phyloP scores from a whole-genome alignment of 176 grass and related monocot genomes.

The Lolium multiflorum region DNA sequence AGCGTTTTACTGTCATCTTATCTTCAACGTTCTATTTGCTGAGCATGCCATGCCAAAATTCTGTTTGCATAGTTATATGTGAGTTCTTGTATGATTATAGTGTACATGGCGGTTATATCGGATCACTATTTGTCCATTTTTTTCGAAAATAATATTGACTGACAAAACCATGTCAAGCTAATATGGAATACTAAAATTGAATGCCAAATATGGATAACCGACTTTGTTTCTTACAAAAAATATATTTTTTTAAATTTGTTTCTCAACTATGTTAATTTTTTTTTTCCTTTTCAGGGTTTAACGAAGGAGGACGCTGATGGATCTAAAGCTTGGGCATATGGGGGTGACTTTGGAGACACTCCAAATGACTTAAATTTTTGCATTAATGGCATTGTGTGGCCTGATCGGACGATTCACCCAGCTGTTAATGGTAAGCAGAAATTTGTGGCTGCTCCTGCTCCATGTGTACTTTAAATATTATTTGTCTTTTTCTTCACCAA shows the following conservation, averaged over 20 bases:
- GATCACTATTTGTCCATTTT: background rate
- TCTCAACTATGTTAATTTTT: background rate
- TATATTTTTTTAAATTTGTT: slow-evolving; percentile 2
- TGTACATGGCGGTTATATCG: background rate
- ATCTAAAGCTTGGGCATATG: slow-evolving; percentile 90
- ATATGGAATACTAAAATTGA: slow-evolving; percentile 7
- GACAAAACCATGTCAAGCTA: background rate
- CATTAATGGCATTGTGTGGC: slow-evolving; percentile 94
- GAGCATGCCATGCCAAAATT: background rate
- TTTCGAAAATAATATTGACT: background rate
- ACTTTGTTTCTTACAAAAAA: background rate
- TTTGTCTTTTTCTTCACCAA: slow-evolving; percentile 6
- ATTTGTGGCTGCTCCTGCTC: background rate
- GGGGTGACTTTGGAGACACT: slow-evolving; percentile 91
- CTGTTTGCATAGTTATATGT: slow-evolving; percentile 2
- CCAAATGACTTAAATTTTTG: slow-evolving; percentile 94
- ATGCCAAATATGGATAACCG: background rate
- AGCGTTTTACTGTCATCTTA: slow-evolving; percentile 30
- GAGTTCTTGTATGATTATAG: slow-evolving; percentile 4
- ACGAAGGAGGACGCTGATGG: slow-evolving; percentile 74
- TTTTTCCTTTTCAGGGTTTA: slow-evolving; percentile 62
- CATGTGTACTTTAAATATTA: background rate
- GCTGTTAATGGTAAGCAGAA: slow-evolving; percentile 76
- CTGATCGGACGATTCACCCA: slow-evolving; percentile 91
- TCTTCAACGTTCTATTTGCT: background rate